Evolutionary conservation across 768 basidiomycete genomes (phyloP).

Genomic region (Pulveroboletus sp.): DNA sequence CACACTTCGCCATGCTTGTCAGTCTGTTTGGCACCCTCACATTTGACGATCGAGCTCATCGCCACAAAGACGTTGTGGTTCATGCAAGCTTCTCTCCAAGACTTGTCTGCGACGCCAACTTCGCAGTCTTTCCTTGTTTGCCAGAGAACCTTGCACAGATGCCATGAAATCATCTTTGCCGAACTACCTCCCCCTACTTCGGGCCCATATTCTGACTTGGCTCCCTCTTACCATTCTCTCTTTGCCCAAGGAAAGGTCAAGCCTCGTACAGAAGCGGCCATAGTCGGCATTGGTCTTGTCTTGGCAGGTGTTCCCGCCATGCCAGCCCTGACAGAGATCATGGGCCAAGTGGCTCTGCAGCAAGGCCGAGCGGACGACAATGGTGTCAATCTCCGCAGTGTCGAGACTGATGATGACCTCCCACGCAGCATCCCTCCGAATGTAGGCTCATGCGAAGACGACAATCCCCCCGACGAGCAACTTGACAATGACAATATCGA

Average conservation of each 20-base stretch:
- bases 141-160: slow-evolving; percentile 84
- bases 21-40: slow-evolving; percentile 38
- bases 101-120: slow-evolving; percentile 53
- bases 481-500: slow-evolving; percentile 23
- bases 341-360: slow-evolving; percentile 83
- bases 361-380: slow-evolving; percentile 80
- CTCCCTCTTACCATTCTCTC: slow-evolving; percentile 46
- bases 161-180: slow-evolving; percentile 95
- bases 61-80: slow-evolving; percentile 86
- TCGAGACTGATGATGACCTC: slow-evolving; percentile 44
- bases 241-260: slow-evolving; percentile 65
- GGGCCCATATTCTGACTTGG: slow-evolving; percentile 65
- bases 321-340: slow-evolving; percentile 67
- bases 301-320: slow-evolving; percentile 76
- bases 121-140: slow-evolving; percentile 87
- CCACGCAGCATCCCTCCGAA: slow-evolving; percentile 24
- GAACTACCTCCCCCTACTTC: slow-evolving; percentile 69
- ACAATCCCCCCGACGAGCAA: slow-evolving; percentile 45
- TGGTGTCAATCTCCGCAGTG: slow-evolving; percentile 45
- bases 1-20: slow-evolving; percentile 94
- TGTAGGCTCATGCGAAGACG: slow-evolving; percentile 33
- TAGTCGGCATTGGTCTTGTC: slow-evolving; percentile 84
- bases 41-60: slow-evolving; percentile 10
- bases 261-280: slow-evolving; percentile 64
- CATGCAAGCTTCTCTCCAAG: slow-evolving; percentile 93